A percentile compares a stretch with the other conserved stretches of the same genome.
Conservation (phyloP, 306 rosid species). For the Cicer pinnatifidum region DNA sequence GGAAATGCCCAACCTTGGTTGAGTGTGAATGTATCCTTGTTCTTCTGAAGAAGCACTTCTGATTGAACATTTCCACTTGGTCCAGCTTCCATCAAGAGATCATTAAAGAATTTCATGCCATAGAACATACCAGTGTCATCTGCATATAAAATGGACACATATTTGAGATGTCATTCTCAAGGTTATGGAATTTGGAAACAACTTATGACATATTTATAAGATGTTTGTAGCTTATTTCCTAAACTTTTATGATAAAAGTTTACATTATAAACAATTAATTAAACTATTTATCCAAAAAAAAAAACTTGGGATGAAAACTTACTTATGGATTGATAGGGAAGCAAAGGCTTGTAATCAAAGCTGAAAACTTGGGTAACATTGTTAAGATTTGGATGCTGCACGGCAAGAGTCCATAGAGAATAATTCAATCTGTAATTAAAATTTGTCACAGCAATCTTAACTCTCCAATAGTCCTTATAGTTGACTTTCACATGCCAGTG, state of each 20-base stretch:
- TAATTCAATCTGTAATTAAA: constrained; percentile 80
- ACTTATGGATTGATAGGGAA: constrained; percentile 80
- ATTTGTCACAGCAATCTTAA: constrained; percentile 79
- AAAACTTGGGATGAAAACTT: neutral
- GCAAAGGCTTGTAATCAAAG: constrained; percentile 83
- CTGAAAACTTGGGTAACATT: constrained; percentile 91
- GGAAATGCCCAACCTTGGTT: constrained; percentile 98
- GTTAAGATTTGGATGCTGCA: constrained; percentile 93
- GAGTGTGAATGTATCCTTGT: constrained; percentile 70
- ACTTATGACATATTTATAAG: neutral
- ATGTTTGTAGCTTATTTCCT: neutral
- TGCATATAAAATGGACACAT: constrained; percentile 48
- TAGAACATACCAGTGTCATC: constrained; percentile 95
- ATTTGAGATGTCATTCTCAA: neutral
- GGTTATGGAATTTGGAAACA: neutral
- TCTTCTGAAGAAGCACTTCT: constrained; percentile 79
- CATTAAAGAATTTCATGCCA: constrained; percentile 80
- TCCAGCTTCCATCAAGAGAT: constrained; percentile 86
- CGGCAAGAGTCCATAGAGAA: constrained; percentile 82
- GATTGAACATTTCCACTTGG: constrained; percentile 85
- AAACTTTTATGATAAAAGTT: too few species aligned
- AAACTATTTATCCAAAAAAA: too few species aligned
- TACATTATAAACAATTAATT: neutral
- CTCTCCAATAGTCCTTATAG: constrained; percentile 91
- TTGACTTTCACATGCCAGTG: constrained; percentile 91